These are phyloP conservation scores for Botrytis galanthina DNA, from an alignment of 2,329 filamentous ascomycete species.

Conservation along the genomic window DNA sequence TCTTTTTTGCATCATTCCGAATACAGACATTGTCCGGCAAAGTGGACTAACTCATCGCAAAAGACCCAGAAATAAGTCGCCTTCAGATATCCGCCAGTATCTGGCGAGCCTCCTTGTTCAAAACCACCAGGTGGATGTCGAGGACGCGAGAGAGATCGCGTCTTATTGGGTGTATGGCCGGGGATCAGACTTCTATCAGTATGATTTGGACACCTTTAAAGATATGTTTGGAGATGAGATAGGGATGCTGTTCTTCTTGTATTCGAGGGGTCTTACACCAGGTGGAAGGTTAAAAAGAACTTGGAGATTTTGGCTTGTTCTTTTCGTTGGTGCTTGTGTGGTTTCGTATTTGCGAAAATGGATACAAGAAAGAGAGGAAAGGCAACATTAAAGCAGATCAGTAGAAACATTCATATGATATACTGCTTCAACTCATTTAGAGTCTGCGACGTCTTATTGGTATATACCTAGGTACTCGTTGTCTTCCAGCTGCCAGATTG, in stretches of 20 bases:
- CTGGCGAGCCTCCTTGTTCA: neutral
- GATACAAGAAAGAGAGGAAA: too few relatives aligned
- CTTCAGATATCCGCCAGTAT: neutral
- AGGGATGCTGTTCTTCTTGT: constrained; percentile 5
- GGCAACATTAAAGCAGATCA: neutral
- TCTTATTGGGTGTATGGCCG: neutral
- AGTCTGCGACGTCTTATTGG: neutral
- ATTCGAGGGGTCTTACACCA: neutral
- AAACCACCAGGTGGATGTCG: neutral
- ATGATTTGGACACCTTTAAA: constrained; percentile 3
- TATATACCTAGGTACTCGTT: neutral
- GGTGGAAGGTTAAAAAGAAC: rapidly evolving
- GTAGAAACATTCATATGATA: neutral
- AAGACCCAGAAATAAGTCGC: neutral
- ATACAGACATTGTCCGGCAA: neutral
- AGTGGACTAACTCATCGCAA: neutral
- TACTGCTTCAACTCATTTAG: neutral
- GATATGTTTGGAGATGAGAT: neutral
- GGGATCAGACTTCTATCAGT: constrained; percentile 12
- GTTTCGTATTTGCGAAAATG: too few relatives aligned
- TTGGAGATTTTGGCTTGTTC: neutral
- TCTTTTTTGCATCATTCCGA: neutral
- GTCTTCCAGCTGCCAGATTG: neutral
- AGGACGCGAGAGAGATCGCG: neutral
- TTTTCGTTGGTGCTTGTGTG: neutral